A percentile compares a stretch with the other conserved stretches of the same genome.
phyloP scores from a whole-genome alignment of 805 yeast species.

The Hanseniaspora taiwanica region DNA sequence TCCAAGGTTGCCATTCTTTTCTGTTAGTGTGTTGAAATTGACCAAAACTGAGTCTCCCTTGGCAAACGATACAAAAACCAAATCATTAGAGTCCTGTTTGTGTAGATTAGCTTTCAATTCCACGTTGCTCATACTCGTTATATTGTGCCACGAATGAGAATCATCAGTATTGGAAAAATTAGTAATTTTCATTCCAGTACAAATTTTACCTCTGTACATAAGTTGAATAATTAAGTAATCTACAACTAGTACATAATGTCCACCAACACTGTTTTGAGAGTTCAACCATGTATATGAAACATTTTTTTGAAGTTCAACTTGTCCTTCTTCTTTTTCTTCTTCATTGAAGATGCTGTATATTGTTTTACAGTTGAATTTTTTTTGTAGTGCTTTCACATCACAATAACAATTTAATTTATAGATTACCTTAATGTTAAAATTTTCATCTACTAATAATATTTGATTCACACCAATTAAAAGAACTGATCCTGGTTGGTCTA shows the following conservation, averaged over 20 bases:
- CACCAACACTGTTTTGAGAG: slow-evolving; percentile 23
- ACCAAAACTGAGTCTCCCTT: slow-evolving; percentile 6
- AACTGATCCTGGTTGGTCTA: slow-evolving; percentile 36
- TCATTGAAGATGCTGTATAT: slow-evolving; percentile 13
- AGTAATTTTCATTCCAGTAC: not conserved
- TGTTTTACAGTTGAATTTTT: slow-evolving; percentile 20
- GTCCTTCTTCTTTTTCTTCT: slow-evolving; percentile 26
- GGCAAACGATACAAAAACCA: slow-evolving; percentile 2
- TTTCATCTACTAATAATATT: slow-evolving; percentile 63
- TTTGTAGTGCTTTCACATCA: not conserved
- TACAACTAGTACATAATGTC: slow-evolving; percentile 24
- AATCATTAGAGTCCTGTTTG: not conserved
- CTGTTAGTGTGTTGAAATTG: slow-evolving; percentile 1
- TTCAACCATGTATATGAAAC: slow-evolving; percentile 42
- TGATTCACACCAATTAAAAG: slow-evolving; percentile 64
- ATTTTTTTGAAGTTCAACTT: slow-evolving; percentile 37
- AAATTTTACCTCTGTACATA: not conserved
- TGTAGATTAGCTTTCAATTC: not conserved
- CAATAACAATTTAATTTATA: slow-evolving; percentile 46
- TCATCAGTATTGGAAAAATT: not conserved
- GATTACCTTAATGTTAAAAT: slow-evolving; percentile 48
- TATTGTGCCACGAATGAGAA: slow-evolving; percentile 1
- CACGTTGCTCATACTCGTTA: not conserved
- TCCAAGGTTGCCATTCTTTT: not conserved
- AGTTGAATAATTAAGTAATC: slow-evolving; percentile 11